Evolutionary conservation across 2,329 filamentous ascomycete species (phyloP).

Genomic region (Clonostachys rosea): DNA sequence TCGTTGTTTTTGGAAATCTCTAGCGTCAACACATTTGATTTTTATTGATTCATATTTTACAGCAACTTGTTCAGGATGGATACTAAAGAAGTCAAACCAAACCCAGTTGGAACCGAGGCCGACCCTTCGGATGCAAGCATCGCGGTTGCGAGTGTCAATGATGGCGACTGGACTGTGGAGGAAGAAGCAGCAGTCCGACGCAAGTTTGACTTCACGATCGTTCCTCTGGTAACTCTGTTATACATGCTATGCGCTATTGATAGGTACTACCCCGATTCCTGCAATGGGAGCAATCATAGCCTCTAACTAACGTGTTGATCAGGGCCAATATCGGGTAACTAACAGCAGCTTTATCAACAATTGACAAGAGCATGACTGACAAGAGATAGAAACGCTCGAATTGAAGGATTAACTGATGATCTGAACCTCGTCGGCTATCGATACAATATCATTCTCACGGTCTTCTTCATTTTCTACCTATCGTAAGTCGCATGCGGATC

Average conservation of each 20-base stretch:
- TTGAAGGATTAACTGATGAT: slow-evolving; percentile 29
- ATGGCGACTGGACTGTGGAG: slow-evolving; percentile 35
- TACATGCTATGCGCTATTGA: slow-evolving; percentile 41
- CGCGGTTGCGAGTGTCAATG: background rate
- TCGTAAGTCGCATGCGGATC: background rate
- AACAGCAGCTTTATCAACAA: background rate
- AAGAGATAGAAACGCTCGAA: background rate
- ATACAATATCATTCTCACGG: slow-evolving; percentile 53
- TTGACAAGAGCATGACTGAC: no score
- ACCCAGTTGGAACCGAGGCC: no score
- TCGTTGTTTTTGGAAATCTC: no score
- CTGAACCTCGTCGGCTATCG: slow-evolving; percentile 38
- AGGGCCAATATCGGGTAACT: background rate
- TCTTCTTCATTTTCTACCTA: slow-evolving; percentile 54
- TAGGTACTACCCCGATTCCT: background rate
- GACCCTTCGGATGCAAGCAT: background rate
- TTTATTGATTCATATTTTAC: no score
- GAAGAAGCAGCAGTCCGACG: slow-evolving; percentile 43
- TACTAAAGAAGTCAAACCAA: no score
- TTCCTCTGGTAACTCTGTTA: slow-evolving; percentile 46
- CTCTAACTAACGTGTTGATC: no score
- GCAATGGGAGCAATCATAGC: no score
- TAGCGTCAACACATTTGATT: no score
- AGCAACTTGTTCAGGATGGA: no score
- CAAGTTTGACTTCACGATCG: slow-evolving; percentile 46